phyloP scores from a whole-genome alignment of 345 rosid species.

The Melastoma malabathricum region DNA sequence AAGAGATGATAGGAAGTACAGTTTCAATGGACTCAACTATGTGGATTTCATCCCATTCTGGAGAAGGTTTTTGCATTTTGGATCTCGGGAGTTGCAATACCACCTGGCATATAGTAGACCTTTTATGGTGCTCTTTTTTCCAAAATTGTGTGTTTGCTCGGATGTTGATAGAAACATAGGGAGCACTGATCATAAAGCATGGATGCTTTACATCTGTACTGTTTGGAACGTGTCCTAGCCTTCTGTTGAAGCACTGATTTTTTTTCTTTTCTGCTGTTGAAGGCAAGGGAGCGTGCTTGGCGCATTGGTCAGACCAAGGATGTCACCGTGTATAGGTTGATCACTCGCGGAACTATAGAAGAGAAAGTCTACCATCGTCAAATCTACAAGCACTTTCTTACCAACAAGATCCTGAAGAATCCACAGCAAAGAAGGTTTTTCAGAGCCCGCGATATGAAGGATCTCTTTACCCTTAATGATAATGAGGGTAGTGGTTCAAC shows the following conservation, averaged over 20 bases:
- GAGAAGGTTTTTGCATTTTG: too few relatives aligned
- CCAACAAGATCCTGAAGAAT: constrained; percentile 84
- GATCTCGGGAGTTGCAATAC: too few relatives aligned
- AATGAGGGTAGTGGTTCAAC: constrained; percentile 54
- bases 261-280: constrained; percentile 10
- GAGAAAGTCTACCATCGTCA: constrained; percentile 96
- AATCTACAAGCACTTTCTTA: constrained; percentile 93
- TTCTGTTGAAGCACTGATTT: not conserved
- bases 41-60: too few relatives aligned
- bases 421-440: constrained; percentile 93
- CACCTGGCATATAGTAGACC: too few relatives aligned
- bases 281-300: constrained; percentile 99
- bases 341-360: constrained; percentile 88
- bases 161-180: too few relatives aligned
- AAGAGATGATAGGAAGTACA: too few relatives aligned
- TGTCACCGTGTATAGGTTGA: constrained; percentile 85
- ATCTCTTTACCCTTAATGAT: constrained; percentile 69
- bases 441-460: constrained; percentile 93
- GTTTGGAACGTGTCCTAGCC: too few relatives aligned
- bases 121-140: too few relatives aligned
- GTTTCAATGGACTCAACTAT: too few relatives aligned
- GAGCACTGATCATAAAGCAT: too few relatives aligned
- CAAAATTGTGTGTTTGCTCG: too few relatives aligned
- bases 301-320: constrained; percentile 92
- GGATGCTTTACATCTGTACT: too few relatives aligned